Evolutionary conservation across 768 basidiomycete species (phyloP).

Genomic region (Strobilomyces echinocephalus): DNA sequence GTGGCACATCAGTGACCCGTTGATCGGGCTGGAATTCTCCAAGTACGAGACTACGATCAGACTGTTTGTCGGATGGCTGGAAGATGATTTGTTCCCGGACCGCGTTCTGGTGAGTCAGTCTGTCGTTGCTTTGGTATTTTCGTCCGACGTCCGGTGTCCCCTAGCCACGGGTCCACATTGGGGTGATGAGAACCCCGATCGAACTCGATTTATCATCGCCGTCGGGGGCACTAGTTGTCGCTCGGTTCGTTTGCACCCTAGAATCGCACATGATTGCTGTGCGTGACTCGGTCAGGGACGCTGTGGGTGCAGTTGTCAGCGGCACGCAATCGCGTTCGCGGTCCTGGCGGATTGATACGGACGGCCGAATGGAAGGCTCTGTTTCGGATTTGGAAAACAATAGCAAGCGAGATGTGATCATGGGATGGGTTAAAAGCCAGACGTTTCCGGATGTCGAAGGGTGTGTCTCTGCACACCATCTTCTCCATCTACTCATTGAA

Average conservation of each 20-base stretch:
- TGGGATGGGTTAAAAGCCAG: background rate
- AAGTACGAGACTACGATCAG: conserved; percentile 1
- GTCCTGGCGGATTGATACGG: conserved; percentile 11
- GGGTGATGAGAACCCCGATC: background rate
- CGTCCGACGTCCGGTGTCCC: background rate
- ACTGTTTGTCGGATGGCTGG: conserved; percentile 5
- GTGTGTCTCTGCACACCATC: background rate
- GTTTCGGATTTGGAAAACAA: too few relatives aligned
- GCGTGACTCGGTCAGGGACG: background rate
- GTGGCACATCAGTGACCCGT: background rate
- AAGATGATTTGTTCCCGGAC: background rate
- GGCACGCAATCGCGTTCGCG: background rate
- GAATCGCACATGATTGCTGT: background rate
- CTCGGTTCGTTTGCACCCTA: background rate
- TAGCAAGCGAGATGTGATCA: too few relatives aligned
- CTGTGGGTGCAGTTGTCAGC: background rate
- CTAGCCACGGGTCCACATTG: background rate
- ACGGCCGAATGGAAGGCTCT: background rate
- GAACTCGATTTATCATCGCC: conserved; percentile 5
- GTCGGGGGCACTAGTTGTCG: background rate
- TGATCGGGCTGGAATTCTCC: background rate
- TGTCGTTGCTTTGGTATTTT: background rate
- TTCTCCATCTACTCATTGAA: too few relatives aligned
- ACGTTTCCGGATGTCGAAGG: background rate
- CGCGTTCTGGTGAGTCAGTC: background rate